Evolutionary conservation across 176 grass and related monocot species (phyloP).

Genomic region (Zea luxurians): DNA sequence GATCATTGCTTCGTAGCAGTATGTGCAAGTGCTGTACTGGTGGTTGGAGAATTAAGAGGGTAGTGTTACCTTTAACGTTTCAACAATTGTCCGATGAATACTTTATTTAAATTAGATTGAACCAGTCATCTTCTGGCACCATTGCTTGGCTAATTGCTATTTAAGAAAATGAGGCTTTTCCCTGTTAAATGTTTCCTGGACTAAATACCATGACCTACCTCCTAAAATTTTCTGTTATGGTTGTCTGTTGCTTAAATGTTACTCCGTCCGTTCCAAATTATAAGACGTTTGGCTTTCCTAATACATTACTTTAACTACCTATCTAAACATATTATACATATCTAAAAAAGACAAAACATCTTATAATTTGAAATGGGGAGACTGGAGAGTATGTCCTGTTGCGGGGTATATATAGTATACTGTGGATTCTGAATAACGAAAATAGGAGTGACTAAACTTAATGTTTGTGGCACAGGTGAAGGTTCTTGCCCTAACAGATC

Average conservation of each 20-base stretch:
- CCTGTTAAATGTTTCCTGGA: neutral
- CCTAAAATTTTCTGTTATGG: neutral
- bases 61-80: neutral
- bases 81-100: neutral
- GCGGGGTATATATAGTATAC: neutral
- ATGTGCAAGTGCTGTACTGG: neutral
- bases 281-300: no score
- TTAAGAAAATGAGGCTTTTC: neutral
- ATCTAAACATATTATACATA: no score
- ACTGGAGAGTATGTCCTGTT: neutral
- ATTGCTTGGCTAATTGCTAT: neutral
- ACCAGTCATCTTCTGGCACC: neutral
- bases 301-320: no score
- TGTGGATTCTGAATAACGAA: constrained; percentile 1
- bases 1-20: neutral
- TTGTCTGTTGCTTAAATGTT: neutral
- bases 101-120: constrained; percentile 17
- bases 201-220: neutral
- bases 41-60: neutral
- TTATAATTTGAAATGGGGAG: no score
- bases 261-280: no score
- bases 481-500: constrained; percentile 94
- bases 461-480: constrained; percentile 58
- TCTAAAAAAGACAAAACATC: no score
- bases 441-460: constrained; percentile 42